Conservation (phyloP, 2,329 filamentous ascomycete genomes). For the Talaromyces sp. region DNA sequence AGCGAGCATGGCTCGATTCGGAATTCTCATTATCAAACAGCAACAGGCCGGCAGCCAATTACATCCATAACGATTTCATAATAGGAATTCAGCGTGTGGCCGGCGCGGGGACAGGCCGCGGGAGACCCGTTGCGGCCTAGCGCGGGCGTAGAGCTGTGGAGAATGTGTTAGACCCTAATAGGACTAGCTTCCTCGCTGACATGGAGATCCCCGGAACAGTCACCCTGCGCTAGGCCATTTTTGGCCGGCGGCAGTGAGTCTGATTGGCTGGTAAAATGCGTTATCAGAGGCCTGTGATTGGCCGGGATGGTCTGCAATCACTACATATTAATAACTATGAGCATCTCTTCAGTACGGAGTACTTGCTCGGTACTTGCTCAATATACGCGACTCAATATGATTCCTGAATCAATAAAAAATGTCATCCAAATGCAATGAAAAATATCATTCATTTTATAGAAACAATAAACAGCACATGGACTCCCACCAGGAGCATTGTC, state of each 20-base stretch:
- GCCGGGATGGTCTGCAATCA: not conserved
- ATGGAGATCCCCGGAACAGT: conserved; percentile 6
- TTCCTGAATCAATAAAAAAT: no score
- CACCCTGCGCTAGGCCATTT: conserved; percentile 1
- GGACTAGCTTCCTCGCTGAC: no score
- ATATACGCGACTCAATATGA: no score
- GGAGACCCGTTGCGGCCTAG: not conserved
- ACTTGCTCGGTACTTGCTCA: no score
- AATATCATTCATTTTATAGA: no score
- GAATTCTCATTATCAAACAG: conserved; percentile 4
- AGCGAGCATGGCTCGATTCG: not conserved
- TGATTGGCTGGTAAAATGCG: conserved; percentile 2
- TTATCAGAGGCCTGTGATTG: conserved; percentile 12
- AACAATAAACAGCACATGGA: no score
- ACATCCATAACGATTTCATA: not conserved
- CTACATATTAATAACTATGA: no score
- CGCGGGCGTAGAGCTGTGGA: not conserved
- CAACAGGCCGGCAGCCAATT: not conserved
- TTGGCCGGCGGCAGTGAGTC: not conserved
- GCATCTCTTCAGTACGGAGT: no score
- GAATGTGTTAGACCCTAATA: no score
- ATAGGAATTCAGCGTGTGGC: not conserved
- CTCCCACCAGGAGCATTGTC: not conserved
- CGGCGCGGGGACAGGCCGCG: not conserved
- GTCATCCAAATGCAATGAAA: no score